A percentile compares a stretch with the other conserved stretches of the same genome.
Conservation (phyloP, 164 flowering plant species). For the Stephania cephalantha region DNA sequence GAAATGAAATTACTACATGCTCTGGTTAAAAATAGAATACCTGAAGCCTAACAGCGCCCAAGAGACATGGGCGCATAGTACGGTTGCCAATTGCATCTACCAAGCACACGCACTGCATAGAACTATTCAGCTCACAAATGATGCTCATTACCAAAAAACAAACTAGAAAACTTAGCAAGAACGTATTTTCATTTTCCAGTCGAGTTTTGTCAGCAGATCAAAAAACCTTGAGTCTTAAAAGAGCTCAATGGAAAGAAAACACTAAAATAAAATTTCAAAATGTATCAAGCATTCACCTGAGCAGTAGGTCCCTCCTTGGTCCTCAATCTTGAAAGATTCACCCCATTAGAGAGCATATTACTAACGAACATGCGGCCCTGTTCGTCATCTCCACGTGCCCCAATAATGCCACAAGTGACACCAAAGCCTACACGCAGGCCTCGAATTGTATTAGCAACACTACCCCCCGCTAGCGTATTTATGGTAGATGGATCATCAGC, state of each 20-base stretch:
- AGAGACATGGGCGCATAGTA: constrained; percentile 92
- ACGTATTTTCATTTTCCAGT: background rate
- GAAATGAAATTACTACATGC: constrained; percentile 1
- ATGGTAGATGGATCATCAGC: constrained; percentile 38
- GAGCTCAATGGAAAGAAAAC: background rate
- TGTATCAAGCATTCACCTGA: constrained; percentile 41
- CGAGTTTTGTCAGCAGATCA: background rate
- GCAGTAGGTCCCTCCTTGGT: constrained; percentile 70
- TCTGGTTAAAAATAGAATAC: constrained; percentile 21
- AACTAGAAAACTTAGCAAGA: background rate
- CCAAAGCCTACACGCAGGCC: constrained; percentile 85
- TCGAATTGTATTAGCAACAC: constrained; percentile 88
- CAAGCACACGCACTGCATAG: constrained; percentile 76
- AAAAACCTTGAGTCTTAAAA: background rate
- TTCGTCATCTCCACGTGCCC: constrained; percentile 88
- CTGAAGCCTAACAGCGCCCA: constrained; percentile 80
- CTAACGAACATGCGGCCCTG: constrained; percentile 60
- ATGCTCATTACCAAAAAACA: background rate
- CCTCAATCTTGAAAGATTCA: constrained; percentile 62
- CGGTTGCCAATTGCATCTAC: constrained; percentile 90
- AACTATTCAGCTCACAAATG: background rate
- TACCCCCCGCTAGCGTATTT: constrained; percentile 85
- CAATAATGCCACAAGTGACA: constrained; percentile 65
- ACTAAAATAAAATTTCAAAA: background rate
- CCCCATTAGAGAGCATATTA: constrained; percentile 65